These are phyloP conservation scores for Diutina rugosa DNA, from an alignment of 1,139 yeast species.

Conservation along the genomic window DNA sequence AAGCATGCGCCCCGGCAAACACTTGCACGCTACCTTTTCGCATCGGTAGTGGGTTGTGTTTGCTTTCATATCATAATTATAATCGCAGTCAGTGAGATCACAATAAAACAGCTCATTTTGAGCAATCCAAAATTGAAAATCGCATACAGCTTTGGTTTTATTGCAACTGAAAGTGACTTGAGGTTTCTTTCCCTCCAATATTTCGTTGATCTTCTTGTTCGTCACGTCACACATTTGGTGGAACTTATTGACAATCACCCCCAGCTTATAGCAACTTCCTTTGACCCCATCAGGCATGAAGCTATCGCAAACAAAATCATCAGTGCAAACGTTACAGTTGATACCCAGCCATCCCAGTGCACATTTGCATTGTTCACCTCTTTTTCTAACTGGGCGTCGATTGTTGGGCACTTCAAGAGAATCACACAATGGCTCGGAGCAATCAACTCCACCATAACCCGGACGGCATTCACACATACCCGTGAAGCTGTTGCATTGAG, in stretches of 20 bases:
- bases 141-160: constrained; percentile 50
- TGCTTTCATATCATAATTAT: constrained; percentile 46
- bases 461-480: constrained; percentile 88
- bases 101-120: constrained; percentile 83
- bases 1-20: constrained; percentile 84
- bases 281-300: constrained; percentile 79
- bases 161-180: constrained; percentile 90
- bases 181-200: constrained; percentile 69
- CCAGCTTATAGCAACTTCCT: constrained; percentile 88
- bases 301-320: constrained; percentile 65
- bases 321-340: constrained; percentile 75
- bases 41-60: constrained; percentile 73
- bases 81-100: constrained; percentile 59
- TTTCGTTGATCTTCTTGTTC: constrained; percentile 68
- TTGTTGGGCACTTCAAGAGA: constrained; percentile 50
- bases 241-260: constrained; percentile 66
- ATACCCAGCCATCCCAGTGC: constrained; percentile 86
- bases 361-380: constrained; percentile 49
- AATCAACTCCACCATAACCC: constrained; percentile 92
- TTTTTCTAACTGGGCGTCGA: constrained; percentile 49
- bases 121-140: constrained; percentile 95
- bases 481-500: constrained; percentile 71
- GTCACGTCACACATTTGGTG: constrained; percentile 95
- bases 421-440: constrained; percentile 85
- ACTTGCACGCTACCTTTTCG: constrained; percentile 63